A percentile compares a stretch with the other conserved stretches of the same genome.
These are phyloP conservation scores for Ganoderma resinaceum DNA, from an alignment of 1,284 basidiomycete genomes.

Conservation along the genomic window DNA sequence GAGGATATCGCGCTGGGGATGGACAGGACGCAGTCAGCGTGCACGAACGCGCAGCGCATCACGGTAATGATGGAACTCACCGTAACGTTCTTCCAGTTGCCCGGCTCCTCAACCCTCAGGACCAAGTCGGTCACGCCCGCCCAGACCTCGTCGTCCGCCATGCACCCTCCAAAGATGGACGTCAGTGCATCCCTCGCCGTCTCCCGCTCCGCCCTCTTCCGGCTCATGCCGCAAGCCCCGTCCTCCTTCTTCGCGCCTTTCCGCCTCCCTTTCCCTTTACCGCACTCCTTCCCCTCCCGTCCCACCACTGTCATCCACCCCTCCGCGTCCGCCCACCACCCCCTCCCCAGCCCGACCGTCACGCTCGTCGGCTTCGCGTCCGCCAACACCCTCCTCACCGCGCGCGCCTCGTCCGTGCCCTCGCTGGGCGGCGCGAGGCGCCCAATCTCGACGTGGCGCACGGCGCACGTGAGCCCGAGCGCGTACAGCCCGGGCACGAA, in stretches of 20 bases:
- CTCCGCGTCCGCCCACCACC: constrained; percentile 21
- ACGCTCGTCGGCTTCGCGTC: constrained; percentile 20
- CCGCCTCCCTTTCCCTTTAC: background rate
- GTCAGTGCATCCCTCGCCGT: constrained; percentile 12
- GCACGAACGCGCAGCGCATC: background rate
- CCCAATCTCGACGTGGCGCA: constrained; percentile 21
- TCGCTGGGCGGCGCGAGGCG: constrained; percentile 14
- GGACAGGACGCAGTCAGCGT: background rate
- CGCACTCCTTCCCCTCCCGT: background rate
- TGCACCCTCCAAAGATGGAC: constrained; percentile 17
- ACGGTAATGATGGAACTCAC: constrained; percentile 9
- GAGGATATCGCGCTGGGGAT: constrained; percentile 18
- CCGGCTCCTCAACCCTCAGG: constrained; percentile 25
- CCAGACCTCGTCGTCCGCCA: constrained; percentile 16
- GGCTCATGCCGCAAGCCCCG: background rate
- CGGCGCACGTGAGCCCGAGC: constrained; percentile 20
- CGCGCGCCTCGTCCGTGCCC: constrained; percentile 18
- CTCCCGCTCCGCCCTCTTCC: background rate
- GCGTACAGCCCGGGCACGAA: constrained; percentile 28
- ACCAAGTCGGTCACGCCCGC: constrained; percentile 23
- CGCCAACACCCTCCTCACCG: constrained; percentile 15
- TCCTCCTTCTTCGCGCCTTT: background rate
- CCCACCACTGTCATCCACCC: background rate
- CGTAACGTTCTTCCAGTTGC: constrained; percentile 23
- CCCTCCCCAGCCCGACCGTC: constrained; percentile 15